Percentiles rank a stretch among this genome's conserved stretches.
phyloP scores from a whole-genome alignment of 2,329 filamentous ascomycete genomes.

The Aspergillus pseudonomiae region DNA sequence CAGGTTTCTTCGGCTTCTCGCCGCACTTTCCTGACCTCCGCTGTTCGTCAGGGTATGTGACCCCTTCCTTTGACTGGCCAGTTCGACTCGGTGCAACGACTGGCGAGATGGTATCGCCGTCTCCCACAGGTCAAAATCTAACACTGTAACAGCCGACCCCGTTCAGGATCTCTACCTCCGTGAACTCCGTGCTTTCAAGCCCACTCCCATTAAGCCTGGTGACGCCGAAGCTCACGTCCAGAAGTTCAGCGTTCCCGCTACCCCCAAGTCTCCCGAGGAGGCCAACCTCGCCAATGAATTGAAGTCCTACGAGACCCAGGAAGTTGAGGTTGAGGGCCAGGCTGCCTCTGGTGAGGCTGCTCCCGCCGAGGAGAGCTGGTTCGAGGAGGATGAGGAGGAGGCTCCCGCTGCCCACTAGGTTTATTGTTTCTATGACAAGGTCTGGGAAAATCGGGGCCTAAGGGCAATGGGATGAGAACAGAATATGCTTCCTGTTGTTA shows the following conservation, averaged over 20 bases:
- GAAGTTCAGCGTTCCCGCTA: constrained; percentile 77
- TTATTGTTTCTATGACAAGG: constrained; percentile 28
- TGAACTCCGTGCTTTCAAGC: constrained; percentile 95
- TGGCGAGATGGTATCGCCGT: background rate
- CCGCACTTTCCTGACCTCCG: constrained; percentile 66
- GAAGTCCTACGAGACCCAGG: constrained; percentile 91
- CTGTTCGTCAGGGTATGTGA: constrained; percentile 63
- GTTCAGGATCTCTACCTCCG: constrained; percentile 97
- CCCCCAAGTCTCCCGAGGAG: constrained; percentile 90
- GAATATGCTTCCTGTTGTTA: constrained; percentile 22
- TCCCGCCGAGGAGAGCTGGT: constrained; percentile 72
- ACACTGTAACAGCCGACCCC: constrained; percentile 73
- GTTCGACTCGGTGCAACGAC: background rate
- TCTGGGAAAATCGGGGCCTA: constrained; percentile 32
- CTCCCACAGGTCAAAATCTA: constrained; percentile 17
- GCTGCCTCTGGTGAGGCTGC: constrained; percentile 64
- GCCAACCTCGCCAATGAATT: constrained; percentile 87
- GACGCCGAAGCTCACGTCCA: constrained; percentile 91
- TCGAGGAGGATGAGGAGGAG: constrained; percentile 71
- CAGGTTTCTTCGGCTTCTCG: constrained; percentile 58
- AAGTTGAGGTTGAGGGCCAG: constrained; percentile 92
- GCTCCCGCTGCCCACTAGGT: constrained; percentile 49
- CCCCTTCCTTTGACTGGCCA: constrained; percentile 9
- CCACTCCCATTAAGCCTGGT: constrained; percentile 75
- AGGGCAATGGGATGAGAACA: constrained; percentile 30